These are phyloP conservation scores for Toxicodendron radicans DNA, from an alignment of 345 rosid genomes.

Conservation along the genomic window DNA sequence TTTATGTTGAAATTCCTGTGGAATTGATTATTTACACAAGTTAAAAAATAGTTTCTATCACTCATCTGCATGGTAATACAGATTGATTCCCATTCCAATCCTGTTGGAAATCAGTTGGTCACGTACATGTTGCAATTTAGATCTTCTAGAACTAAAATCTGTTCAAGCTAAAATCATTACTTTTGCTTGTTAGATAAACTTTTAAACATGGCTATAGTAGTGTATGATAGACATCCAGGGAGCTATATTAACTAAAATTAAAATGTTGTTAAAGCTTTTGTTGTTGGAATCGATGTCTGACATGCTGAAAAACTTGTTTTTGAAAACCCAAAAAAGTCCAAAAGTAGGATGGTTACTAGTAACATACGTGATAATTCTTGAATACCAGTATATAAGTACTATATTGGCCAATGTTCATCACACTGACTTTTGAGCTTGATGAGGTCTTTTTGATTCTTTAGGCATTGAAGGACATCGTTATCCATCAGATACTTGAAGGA, in stretches of 20 bases:
- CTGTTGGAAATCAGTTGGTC: background rate
- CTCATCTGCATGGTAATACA: background rate
- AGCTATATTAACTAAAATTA: background rate
- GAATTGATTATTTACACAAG: background rate
- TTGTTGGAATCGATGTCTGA: background rate
- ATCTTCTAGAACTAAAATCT: no score
- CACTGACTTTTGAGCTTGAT: slow-evolving; percentile 13
- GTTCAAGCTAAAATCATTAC: background rate
- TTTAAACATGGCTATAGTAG: background rate
- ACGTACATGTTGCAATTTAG: no score
- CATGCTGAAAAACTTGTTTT: background rate
- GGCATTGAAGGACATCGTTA: slow-evolving; percentile 69
- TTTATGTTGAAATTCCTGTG: background rate
- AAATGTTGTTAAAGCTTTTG: background rate
- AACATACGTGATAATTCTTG: background rate
- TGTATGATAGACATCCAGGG: background rate
- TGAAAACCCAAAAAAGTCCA: background rate
- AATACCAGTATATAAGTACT: background rate
- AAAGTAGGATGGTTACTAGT: slow-evolving; percentile 8
- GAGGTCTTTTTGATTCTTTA: slow-evolving; percentile 25
- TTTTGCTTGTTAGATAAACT: background rate
- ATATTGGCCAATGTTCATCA: background rate
- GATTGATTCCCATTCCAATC: background rate
- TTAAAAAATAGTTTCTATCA: no score
- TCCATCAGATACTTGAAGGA: slow-evolving; percentile 58